Base-by-base conservation (phyloP, 2,329 filamentous ascomycete species). In the Fusarium coffeatum region DNA sequence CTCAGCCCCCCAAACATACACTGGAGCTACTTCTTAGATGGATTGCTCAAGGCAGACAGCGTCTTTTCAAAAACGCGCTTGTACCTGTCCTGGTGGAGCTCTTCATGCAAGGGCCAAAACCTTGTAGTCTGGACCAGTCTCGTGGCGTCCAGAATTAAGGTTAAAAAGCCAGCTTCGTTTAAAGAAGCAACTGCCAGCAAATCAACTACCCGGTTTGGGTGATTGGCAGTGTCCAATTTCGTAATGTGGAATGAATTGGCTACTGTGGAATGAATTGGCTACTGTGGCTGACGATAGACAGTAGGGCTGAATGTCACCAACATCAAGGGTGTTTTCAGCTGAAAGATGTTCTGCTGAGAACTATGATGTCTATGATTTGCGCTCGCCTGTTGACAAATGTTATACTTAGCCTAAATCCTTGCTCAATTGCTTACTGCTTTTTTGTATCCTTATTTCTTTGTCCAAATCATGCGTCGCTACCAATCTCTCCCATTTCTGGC, bases 131-230 rank as follows among this genome's bases (percentile, higher is more conserved):
- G 22, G 59, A 62, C 41, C 22, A 42, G 40, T 41, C 56, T 63
- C 8, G 41, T 62, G 47, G 59, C 59, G 48, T 40, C 6, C 5
- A 47, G 9, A 55, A 42, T 54, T 63, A 62, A 63, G 59, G 59
- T 63, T 63, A 63, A 63, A 63, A 62, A 47, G 47, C 32, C 37
- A 55, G 47, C 41, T 54, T 63, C 32, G 47, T 41, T 62, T 41
- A 46, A 55, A 25, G 6, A 13, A 55, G 32, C 3, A 28, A 13
- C 47, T 23, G n/a, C 0, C n/a, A 15, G 4, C 56, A 62, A 63
- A 62, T 63, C 27, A 63, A 30, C 7, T 34, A 34, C 56, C 47
- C 32, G 46, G 47, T 34, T 22, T n/a, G 0, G 16, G 15, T 10
- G 9, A 22, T 47, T 16, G 23, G 27, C 20, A 18, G 47, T 23